Percentiles rank a stretch among this genome's conserved stretches.
phyloP scores from a whole-genome alignment of 2,329 filamentous ascomycete species.

The Apiospora kogelbergensis region DNA sequence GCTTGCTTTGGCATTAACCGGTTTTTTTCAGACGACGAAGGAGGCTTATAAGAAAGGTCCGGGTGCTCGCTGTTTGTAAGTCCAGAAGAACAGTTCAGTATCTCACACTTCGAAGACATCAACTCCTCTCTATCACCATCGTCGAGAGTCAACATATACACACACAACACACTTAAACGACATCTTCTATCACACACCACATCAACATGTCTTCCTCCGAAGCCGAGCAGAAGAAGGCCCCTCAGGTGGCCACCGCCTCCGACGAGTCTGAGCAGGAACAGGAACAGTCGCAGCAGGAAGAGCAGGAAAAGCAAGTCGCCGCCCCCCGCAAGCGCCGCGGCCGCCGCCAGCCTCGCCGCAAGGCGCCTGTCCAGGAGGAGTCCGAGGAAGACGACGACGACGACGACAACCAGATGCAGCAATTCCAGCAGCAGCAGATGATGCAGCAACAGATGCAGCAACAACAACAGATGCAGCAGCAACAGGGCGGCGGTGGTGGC shows the following conservation, averaged over 20 bases:
- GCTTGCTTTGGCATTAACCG: conserved; percentile 4
- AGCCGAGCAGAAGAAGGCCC: conserved; percentile 6
- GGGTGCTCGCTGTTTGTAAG: background rate
- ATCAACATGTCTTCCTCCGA: conserved; percentile 10
- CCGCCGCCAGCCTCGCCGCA: conserved; percentile 5
- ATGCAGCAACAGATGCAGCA: conserved; percentile 19
- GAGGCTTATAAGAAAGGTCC: conserved; percentile 2
- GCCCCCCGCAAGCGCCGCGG: conserved; percentile 6
- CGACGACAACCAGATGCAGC: conserved; percentile 26
- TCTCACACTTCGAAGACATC: background rate
- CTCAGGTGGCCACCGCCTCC: background rate
- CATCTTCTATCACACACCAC: background rate
- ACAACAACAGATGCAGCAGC: conserved; percentile 32
- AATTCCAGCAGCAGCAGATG: conserved; percentile 20
- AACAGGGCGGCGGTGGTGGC: conserved; percentile 15
- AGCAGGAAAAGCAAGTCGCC: conserved; percentile 5
- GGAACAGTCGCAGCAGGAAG: background rate
- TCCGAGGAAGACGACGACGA: background rate
- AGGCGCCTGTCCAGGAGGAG: background rate
- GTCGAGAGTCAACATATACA: background rate
- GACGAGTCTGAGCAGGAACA: conserved; percentile 2
- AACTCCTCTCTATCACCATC: background rate
- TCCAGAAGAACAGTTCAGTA: background rate
- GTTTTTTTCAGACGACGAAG: background rate
- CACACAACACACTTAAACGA: background rate